A percentile compares a stretch with the other conserved stretches of the same genome.
phyloP scores from a whole-genome alignment of 2,329 filamentous ascomycete genomes.

The Venturia pyrina region DNA sequence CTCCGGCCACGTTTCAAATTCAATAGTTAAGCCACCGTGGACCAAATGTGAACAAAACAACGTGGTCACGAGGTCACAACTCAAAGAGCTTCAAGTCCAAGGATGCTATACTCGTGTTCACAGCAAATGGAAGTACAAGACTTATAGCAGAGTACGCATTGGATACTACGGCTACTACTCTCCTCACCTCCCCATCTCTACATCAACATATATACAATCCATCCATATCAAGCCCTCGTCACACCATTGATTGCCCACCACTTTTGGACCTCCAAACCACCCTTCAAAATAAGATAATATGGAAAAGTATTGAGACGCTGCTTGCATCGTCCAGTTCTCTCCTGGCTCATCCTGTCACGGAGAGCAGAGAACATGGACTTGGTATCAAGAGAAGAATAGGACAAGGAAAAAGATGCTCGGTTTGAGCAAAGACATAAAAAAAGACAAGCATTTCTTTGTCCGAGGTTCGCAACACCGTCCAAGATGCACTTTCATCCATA shows the following conservation, averaged over 20 bases:
- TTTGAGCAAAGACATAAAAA: not conserved
- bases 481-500: not conserved
- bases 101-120: not conserved
- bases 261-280: not conserved
- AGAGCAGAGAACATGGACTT: not conserved
- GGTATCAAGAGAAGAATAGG: constrained; percentile 2
- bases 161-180: not conserved
- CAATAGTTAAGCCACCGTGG: too few species aligned
- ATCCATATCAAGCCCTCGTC: not conserved
- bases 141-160: not conserved
- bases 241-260: not conserved
- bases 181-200: not conserved
- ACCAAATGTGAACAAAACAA: too few species aligned
- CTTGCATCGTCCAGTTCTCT: not conserved
- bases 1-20: too few species aligned
- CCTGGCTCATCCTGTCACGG: not conserved
- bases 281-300: not conserved
- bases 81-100: too few species aligned
- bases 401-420: not conserved
- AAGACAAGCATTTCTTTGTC: not conserved
- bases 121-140: not conserved
- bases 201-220: constrained; percentile 2
- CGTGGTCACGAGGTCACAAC: too few species aligned
- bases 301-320: not conserved
- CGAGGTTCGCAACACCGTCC: not conserved